phyloP scores from a whole-genome alignment of 176 grass and related monocot species.

The Aegilops bicornis region DNA sequence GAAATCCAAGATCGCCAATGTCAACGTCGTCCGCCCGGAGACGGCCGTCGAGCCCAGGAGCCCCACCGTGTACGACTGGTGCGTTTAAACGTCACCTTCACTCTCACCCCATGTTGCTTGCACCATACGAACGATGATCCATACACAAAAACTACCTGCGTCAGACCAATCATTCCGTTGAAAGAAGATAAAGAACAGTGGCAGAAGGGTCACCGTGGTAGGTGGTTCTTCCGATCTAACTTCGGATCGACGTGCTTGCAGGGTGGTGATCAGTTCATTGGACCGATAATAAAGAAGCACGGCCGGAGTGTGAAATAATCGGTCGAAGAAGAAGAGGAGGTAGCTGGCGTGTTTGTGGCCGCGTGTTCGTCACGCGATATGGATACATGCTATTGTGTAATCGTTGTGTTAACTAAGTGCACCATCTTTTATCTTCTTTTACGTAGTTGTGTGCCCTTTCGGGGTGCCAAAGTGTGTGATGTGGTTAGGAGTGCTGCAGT shows the following conservation, averaged over 20 bases:
- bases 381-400: not conserved
- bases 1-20: slow-evolving; percentile 42
- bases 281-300: slow-evolving; percentile 36
- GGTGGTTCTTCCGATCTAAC: not conserved
- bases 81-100: slow-evolving; percentile 13
- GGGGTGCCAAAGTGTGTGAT: not conserved
- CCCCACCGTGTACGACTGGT: slow-evolving; percentile 98
- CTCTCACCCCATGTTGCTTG: not conserved
- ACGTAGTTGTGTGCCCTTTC: not conserved
- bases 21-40: not conserved
- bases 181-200: not conserved
- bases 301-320: slow-evolving; percentile 1
- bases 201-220: not conserved
- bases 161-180: not conserved
- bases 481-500: not conserved
- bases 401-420: not conserved
- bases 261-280: slow-evolving; percentile 85
- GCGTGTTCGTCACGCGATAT: not conserved
- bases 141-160: not conserved
- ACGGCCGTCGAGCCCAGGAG: slow-evolving; percentile 48
- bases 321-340: not conserved
- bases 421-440: not conserved
- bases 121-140: not conserved
- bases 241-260: slow-evolving; percentile 30
- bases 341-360: not conserved